Conservation (phyloP, 352 stramenopile species). For the Pythium aquatile region DNA sequence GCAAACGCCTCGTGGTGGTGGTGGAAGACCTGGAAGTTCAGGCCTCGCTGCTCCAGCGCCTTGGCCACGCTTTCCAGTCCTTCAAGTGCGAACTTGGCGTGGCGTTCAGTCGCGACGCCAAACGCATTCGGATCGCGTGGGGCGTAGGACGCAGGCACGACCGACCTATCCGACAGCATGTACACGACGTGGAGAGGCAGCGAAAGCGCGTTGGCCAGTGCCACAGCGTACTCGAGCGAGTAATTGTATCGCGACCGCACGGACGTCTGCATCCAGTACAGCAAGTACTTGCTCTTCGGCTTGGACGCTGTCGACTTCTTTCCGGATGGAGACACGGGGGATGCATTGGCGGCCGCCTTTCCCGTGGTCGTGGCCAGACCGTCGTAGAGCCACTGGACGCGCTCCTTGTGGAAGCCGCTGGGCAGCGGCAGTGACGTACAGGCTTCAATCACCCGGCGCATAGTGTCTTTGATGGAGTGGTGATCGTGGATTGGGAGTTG, state of each 20-base stretch:
- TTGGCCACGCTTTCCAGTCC: constrained; percentile 49
- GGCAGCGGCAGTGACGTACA: constrained; percentile 41
- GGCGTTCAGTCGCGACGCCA: constrained; percentile 62
- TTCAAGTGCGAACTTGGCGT: constrained; percentile 75
- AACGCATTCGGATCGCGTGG: constrained; percentile 59
- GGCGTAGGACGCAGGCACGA: constrained; percentile 23
- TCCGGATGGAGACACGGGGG: neutral
- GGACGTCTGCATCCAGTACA: constrained; percentile 90
- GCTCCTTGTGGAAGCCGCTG: constrained; percentile 58
- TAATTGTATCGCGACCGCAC: constrained; percentile 84
- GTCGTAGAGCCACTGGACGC: constrained; percentile 77
- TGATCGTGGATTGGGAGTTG: neutral
- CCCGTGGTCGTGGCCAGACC: constrained; percentile 27
- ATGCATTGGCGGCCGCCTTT: neutral
- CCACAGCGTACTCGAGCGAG: constrained; percentile 73
- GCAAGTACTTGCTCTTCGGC: constrained; percentile 35
- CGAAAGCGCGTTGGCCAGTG: constrained; percentile 56
- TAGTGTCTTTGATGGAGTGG: constrained; percentile 7
- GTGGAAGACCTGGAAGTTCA: constrained; percentile 69
- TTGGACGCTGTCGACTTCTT: neutral
- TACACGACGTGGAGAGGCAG: constrained; percentile 79
- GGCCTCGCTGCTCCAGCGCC: constrained; percentile 40
- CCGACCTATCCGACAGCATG: constrained; percentile 59
- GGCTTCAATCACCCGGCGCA: constrained; percentile 52
- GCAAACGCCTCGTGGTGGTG: constrained; percentile 30